Conservation (phyloP, 345 rosid species). For the Euphorbia peplus region DNA sequence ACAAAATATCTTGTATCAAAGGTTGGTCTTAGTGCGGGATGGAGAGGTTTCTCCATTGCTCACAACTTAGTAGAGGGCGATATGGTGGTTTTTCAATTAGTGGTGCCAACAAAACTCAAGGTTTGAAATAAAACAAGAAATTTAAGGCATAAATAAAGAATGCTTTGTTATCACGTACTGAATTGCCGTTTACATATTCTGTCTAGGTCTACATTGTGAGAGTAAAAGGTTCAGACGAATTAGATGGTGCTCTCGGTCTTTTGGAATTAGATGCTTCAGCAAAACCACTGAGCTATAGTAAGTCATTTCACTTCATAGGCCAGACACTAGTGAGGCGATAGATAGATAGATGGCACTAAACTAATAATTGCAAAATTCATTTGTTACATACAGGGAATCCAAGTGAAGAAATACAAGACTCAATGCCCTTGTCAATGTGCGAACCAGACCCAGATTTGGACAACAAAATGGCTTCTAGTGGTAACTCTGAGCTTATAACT, state of each 20-base stretch:
- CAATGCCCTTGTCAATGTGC: constrained; percentile 11
- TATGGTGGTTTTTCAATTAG: constrained; percentile 19
- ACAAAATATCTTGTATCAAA: constrained; percentile 15
- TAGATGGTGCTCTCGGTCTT: constrained; percentile 38
- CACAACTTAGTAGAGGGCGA: constrained; percentile 18
- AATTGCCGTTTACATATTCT: not conserved
- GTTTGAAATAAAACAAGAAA: too few species aligned
- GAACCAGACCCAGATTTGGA: constrained; percentile 10
- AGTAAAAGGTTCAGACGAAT: constrained; percentile 32
- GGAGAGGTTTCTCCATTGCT: constrained; percentile 22
- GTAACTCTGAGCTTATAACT: not conserved
- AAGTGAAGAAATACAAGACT: constrained; percentile 13
- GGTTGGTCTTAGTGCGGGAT: constrained; percentile 21
- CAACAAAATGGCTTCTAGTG: not conserved
- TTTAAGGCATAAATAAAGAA: too few species aligned
- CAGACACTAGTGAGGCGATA: not conserved
- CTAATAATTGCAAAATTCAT: not conserved
- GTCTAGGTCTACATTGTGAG: constrained; percentile 41
- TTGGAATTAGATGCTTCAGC: constrained; percentile 21
- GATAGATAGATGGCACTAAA: not conserved
- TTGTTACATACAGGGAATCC: constrained; percentile 14
- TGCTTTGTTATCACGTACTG: not conserved
- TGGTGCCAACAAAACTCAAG: constrained; percentile 11
- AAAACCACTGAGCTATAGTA: constrained; percentile 18
- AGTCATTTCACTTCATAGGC: constrained; percentile 8